A percentile compares a stretch with the other conserved stretches of the same genome.
Evolutionary conservation across 2,329 filamentous ascomycete genomes (phyloP).

Genomic region (Atkinsonella texensis): DNA sequence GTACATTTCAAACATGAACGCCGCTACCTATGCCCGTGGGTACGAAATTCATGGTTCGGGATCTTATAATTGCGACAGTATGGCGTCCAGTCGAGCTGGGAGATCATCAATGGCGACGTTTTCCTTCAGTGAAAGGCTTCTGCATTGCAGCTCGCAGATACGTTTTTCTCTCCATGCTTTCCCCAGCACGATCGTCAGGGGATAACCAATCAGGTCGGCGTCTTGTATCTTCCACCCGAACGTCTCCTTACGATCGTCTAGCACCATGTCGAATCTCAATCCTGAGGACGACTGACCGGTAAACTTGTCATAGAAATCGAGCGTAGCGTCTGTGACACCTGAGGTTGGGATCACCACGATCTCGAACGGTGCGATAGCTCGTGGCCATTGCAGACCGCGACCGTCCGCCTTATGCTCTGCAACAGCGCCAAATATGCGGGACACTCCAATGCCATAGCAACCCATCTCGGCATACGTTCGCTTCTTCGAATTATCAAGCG

Average conservation of each 20-base stretch:
- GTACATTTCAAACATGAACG: neutral
- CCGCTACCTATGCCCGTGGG: no score
- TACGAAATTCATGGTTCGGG: neutral
- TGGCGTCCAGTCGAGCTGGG: constrained; percentile 31
- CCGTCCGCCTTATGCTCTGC: constrained; percentile 63
- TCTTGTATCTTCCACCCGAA: constrained; percentile 83
- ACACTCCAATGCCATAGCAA: constrained; percentile 90
- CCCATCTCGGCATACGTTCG: constrained; percentile 71
- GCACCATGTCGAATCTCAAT: constrained; percentile 44
- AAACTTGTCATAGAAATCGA: constrained; percentile 53
- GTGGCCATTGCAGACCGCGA: constrained; percentile 77
- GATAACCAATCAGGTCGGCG: constrained; percentile 82
- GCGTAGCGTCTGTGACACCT: constrained; percentile 33
- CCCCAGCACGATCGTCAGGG: constrained; percentile 69
- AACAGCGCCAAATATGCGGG: constrained; percentile 76
- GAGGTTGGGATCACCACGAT: constrained; percentile 50
- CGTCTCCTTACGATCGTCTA: constrained; percentile 60
- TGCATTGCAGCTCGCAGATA: constrained; percentile 68
- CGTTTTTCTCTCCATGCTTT: constrained; percentile 48
- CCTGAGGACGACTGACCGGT: constrained; percentile 10
- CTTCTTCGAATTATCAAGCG: constrained; percentile 19
- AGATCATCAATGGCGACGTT: constrained; percentile 36
- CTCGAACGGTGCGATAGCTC: constrained; percentile 74
- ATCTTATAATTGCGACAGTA: constrained; percentile 37
- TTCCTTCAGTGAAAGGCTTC: constrained; percentile 50